Conservation (phyloP, 1,284 basidiomycete genomes). For the Butyriboletus regius region DNA sequence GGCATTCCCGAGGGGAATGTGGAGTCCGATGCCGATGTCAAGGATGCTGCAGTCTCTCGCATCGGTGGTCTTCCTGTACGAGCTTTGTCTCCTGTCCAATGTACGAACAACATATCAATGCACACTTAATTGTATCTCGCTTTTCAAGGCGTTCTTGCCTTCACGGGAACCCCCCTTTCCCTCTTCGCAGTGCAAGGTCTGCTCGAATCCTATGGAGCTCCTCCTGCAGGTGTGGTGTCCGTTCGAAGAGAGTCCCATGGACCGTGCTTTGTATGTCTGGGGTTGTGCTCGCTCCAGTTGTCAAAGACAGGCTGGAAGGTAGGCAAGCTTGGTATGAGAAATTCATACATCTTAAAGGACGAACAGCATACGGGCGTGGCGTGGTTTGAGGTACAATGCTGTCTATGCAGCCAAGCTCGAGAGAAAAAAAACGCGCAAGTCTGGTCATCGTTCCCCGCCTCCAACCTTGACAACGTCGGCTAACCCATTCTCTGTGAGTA, state of each 20-base stretch:
- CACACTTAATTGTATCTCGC: conserved; percentile 26
- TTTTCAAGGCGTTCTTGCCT: conserved; percentile 51
- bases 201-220: conserved; percentile 65
- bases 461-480: conserved; percentile 33
- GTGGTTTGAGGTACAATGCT: conserved; percentile 62
- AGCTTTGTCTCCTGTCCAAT: conserved; percentile 40
- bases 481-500: conserved; percentile 66
- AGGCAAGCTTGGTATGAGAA: conserved; percentile 31
- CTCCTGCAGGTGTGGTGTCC: conserved; percentile 81
- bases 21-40: conserved; percentile 48
- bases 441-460: conserved; percentile 36
- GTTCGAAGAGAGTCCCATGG: conserved; percentile 71
- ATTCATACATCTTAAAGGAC: conserved; percentile 11
- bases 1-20: conserved; percentile 70
- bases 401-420: conserved; percentile 65
- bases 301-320: conserved; percentile 68
- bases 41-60: conserved; percentile 72
- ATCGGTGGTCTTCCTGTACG: conserved; percentile 81
- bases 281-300: conserved; percentile 62
- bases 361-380: conserved; percentile 67
- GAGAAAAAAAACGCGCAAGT: conserved; percentile 34
- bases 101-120: conserved; percentile 29
- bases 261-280: conserved; percentile 75
- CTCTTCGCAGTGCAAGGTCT: conserved; percentile 61
- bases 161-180: conserved; percentile 48